Percentiles rank a stretch among this genome's conserved stretches.
Evolutionary conservation across 352 stramenopile genomes (phyloP).

Genomic region (Phytophthora syringae): DNA sequence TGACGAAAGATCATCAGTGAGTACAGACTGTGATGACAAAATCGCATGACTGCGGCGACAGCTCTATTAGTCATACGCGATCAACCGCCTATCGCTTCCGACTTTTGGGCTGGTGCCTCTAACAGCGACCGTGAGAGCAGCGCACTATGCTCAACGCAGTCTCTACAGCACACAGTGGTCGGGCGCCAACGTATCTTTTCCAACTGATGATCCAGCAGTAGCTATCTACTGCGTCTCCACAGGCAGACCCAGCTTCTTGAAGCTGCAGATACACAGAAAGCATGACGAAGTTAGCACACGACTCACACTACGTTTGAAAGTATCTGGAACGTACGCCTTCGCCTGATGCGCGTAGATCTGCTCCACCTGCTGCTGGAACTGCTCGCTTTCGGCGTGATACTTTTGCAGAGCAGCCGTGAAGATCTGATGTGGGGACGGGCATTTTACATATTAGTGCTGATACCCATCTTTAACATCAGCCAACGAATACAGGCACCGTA

Average conservation of each 20-base stretch:
- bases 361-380: conserved; percentile 76
- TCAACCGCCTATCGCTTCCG: not conserved
- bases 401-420: conserved; percentile 79
- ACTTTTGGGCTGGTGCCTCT: not conserved
- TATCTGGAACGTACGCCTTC: conserved; percentile 53
- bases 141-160: conserved; percentile 11
- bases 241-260: conserved; percentile 73
- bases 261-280: conserved; percentile 38
- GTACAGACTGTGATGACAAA: conserved; percentile 5
- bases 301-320: not conserved
- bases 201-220: not conserved
- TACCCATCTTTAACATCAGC: not conserved
- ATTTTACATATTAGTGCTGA: conserved; percentile 5
- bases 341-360: conserved; percentile 74
- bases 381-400: conserved; percentile 62
- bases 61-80: conserved; percentile 14
- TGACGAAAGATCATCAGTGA: too few species aligned
- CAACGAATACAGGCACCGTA: conserved; percentile 16
- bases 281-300: conserved; percentile 2
- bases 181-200: not conserved
- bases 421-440: conserved; percentile 33
- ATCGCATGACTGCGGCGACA: conserved; percentile 11
- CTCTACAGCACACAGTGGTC: conserved; percentile 13
- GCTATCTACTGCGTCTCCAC: conserved; percentile 52
- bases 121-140: conserved; percentile 7